phyloP scores from a whole-genome alignment of 176 grass and related monocot species.

The Oryza meyeriana region DNA sequence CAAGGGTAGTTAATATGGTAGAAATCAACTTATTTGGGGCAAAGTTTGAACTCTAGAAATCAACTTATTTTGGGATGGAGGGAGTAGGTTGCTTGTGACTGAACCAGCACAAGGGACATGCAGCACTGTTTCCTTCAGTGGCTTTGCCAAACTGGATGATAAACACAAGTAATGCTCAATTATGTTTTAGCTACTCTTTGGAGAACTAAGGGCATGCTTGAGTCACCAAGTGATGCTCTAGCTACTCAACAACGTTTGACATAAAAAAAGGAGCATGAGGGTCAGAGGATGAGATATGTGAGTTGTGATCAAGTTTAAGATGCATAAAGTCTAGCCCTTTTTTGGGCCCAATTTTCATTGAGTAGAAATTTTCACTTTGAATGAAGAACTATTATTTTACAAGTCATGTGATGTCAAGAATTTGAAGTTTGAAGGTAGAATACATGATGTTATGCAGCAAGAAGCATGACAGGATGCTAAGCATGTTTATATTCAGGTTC shows the following conservation, averaged over 20 bases:
- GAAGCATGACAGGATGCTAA: conserved; percentile 29
- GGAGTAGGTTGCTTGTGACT: no score
- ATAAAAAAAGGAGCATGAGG: neutral
- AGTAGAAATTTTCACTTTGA: neutral
- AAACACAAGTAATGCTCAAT: neutral
- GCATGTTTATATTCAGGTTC: conserved; percentile 52
- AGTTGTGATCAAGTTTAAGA: neutral
- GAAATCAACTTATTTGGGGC: no score
- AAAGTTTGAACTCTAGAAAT: no score
- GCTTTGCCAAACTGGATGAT: neutral
- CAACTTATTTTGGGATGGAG: no score
- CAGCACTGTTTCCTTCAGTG: neutral
- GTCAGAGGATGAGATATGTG: neutral
- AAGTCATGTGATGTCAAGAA: neutral
- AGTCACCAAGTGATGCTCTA: neutral
- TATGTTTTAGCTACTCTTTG: neutral
- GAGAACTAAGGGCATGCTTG: conserved; percentile 2
- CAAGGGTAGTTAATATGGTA: no score
- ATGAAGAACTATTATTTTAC: neutral
- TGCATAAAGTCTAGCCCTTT: neutral
- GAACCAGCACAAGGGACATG: neutral
- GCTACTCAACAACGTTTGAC: neutral
- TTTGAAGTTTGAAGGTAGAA: neutral
- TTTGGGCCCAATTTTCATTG: neutral
- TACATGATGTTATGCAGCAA: neutral